Evolutionary conservation across 177 flowering plant genomes (phyloP), one percentile per base, ranked within the genome.

Genomic region (Vitis hybrid): DNA sequence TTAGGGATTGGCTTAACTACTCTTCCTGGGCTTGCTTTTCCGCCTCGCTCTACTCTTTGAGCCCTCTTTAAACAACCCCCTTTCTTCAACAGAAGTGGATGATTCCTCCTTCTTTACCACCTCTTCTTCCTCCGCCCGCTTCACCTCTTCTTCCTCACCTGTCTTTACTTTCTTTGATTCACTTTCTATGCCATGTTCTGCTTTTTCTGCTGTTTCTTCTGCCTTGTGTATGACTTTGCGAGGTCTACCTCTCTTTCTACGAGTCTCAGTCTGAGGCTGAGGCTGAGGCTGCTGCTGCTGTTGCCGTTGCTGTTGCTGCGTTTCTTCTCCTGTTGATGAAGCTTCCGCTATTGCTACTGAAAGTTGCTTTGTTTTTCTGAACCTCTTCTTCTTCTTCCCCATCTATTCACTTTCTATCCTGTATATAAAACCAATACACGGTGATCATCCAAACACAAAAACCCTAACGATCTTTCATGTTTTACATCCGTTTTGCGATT

Each of bases 221-320:
- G 31, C 31, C 10, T 75, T 79, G 47, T 80, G 81, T 3, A 79
- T 53, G 55, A 82, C 66, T 79, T 89, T 89, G 2, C 88, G 62
- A 54, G 93, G 93, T 56, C 92, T 75, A 0, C 92, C 92, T 82
- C 90, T 71, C 70, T 84, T 87, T 62, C 88, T 82, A 0, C 84
- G 85, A 66, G 79, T 61, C 24, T 73, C 72, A 56, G 58, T n/a
- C 52, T 72, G 66, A 1, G 69, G 28, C 66, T 62, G 71, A n/a
- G 55, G 22, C 15, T 73, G 47, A 38, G 47, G 47, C 47, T 38
- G 47, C 47, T 38, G 47, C 8, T 38, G 47, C 47, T 38, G 47
- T 5, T 38, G 9, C 10, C 1, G 8, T 38, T 38, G 9, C 31
- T 28, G 73, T 59, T 70, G 76, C 20, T 77, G 68, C n/a, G 55